A percentile compares a stretch with the other conserved stretches of the same genome.
Evolutionary conservation across 2,329 filamentous ascomycete genomes (phyloP).

Genomic region (Botryotinia calthae): DNA sequence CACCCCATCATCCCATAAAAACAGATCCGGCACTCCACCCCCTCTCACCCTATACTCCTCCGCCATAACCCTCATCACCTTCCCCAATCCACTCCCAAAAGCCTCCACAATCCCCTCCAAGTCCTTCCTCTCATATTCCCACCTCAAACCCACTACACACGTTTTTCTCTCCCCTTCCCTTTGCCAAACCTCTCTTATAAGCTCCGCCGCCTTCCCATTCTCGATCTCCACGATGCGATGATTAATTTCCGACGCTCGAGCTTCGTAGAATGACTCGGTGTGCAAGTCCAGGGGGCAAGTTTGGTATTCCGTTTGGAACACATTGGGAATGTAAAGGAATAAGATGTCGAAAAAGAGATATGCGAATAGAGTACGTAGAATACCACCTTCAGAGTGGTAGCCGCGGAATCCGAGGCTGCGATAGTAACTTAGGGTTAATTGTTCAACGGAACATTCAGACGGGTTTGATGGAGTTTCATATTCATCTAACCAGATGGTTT

Average conservation of each 20-base stretch:
- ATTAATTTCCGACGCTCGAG: slow-evolving; percentile 86
- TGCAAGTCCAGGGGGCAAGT: slow-evolving; percentile 90
- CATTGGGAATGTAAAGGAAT: slow-evolving; percentile 90
- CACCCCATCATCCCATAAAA: slow-evolving; percentile 64
- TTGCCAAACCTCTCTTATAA: slow-evolving; percentile 68
- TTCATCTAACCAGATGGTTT: slow-evolving; percentile 87
- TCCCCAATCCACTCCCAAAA: slow-evolving; percentile 79
- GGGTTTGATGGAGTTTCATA: slow-evolving; percentile 53
- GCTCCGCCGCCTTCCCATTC: slow-evolving; percentile 69
- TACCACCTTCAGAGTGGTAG: slow-evolving; percentile 88
- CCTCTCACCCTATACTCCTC: slow-evolving; percentile 89
- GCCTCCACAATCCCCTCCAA: slow-evolving; percentile 74
- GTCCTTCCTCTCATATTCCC: slow-evolving; percentile 80
- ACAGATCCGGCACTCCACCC: slow-evolving; percentile 86
- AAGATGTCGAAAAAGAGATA: slow-evolving; percentile 92
- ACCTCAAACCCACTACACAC: slow-evolving; percentile 88
- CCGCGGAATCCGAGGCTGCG: slow-evolving; percentile 82
- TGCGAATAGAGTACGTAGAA: slow-evolving; percentile 84
- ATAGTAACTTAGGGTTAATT: slow-evolving; percentile 89
- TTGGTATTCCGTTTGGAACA: slow-evolving; percentile 95
- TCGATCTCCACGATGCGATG: slow-evolving; percentile 79
- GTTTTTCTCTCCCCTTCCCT: slow-evolving; percentile 68
- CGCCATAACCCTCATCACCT: slow-evolving; percentile 88
- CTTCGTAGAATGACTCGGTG: slow-evolving; percentile 87
- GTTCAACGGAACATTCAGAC: slow-evolving; percentile 82